Conservation (phyloP, 257 asterid genomes). For the Nicotiana undulata region DNA sequence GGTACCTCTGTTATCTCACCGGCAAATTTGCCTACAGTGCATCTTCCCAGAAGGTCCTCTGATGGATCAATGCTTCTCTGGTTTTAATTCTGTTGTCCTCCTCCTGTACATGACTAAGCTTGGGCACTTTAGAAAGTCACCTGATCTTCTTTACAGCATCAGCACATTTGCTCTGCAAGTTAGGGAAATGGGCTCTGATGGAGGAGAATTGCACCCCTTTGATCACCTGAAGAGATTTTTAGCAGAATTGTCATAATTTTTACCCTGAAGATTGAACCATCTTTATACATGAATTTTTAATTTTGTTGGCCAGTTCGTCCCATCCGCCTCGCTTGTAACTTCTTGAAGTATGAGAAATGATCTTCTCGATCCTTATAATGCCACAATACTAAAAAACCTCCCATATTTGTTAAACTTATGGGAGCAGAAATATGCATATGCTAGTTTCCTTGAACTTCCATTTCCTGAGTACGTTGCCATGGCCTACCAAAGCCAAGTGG, state of each 20-base stretch:
- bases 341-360: neutral
- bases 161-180: neutral
- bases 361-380: neutral
- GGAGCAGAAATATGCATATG: neutral
- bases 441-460: neutral
- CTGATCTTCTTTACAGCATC: neutral
- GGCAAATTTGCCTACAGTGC: neutral
- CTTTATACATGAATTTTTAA: neutral
- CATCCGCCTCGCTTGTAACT: neutral
- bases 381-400: neutral
- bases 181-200: neutral
- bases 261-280: too few species aligned
- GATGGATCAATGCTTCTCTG: neutral
- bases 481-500: neutral
- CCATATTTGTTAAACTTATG: neutral
- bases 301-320: neutral
- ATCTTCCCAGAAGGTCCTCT: neutral
- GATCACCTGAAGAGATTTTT: too few species aligned
- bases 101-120: neutral
- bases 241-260: too few species aligned
- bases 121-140: neutral
- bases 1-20: neutral
- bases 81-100: neutral
- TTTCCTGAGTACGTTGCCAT: neutral
- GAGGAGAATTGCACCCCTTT: neutral